Evolutionary conservation across 495 filamentous ascomycete genomes (phyloP), one percentile per base, ranked within the genome.

Genomic region (Eremomyces bilateralis): DNA sequence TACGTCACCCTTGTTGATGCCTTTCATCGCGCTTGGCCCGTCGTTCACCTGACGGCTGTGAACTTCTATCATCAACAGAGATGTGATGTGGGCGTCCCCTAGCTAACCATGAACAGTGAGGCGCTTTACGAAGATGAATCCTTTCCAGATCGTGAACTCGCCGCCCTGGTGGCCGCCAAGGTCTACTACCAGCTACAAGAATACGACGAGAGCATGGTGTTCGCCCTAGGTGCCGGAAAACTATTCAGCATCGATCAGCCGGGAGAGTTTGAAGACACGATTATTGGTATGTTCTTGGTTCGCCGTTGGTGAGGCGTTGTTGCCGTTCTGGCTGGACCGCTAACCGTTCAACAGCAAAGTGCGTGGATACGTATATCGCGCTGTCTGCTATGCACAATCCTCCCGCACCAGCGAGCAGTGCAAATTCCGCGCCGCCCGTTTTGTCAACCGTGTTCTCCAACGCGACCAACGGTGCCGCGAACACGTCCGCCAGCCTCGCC

Each of bases 201-300:
- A 57, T 95, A 95, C 59, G 83, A 94, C 50, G 88, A 95, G 65
- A 92, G 84, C 54, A 95, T 99, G 90, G 76, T 78, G 16, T 93
- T 99, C 58, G 90, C 90, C 33, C 67, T 99, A 10, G 84, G 81
- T 21, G 85, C 90, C 15, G 90, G 90, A 24, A 84, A 93, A 45
- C 67, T 94, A 17, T 94, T 99, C 62, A 74, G 88, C 60, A 64
- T 99, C 37, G 78, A 93, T 42, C 69, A 74, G 36, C 73, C 76
- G 32, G 80, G 83, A 52, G 90, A 99, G 63, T 99, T 90, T 51
- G 90, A 95, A 53, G 83, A 99, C 60, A 99, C 90, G 20, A 95
- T 99, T 50, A 83, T 95, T 51, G 78, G 63, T 71, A 55, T 41
- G 58, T 54, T 31, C 12, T 36, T 11, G 29, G 6, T 8, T 27